Percentiles rank a stretch among this genome's conserved stretches.
Evolutionary conservation across 345 rosid genomes (phyloP).

Genomic region (Capsella bursapastoris): DNA sequence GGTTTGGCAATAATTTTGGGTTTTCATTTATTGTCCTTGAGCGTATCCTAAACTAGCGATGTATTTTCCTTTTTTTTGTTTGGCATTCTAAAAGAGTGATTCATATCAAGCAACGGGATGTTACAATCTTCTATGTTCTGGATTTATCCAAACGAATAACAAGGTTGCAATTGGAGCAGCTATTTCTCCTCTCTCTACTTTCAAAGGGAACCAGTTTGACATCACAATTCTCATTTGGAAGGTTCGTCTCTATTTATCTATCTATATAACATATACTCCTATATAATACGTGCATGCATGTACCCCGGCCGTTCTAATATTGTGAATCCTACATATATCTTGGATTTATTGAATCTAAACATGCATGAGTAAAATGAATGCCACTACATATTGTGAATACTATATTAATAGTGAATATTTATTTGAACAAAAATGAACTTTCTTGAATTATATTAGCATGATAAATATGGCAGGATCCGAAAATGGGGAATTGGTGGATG

Average conservation of each 20-base stretch:
- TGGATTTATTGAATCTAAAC: too few relatives aligned
- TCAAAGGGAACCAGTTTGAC: constrained; percentile 71
- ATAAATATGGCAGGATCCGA: constrained; percentile 66
- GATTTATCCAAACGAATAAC: constrained; percentile 94
- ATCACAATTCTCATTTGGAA: constrained; percentile 95
- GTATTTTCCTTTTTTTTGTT: not conserved
- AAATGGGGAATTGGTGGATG: constrained; percentile 97
- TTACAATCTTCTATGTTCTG: constrained; percentile 91
- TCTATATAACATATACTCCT: too few relatives aligned
- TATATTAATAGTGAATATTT: too few relatives aligned
- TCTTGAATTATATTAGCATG: too few relatives aligned
- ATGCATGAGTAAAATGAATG: too few relatives aligned
- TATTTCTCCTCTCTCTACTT: constrained; percentile 85
- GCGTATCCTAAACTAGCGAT: not conserved
- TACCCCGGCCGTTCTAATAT: too few relatives aligned
- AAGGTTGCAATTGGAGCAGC: constrained; percentile 99
- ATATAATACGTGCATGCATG: too few relatives aligned
- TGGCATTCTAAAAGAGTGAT: constrained; percentile 60
- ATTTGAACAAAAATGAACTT: too few relatives aligned
- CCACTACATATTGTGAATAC: too few relatives aligned
- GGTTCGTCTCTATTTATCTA: constrained; percentile 42
- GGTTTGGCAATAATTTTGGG: not conserved
- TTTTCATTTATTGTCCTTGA: not conserved
- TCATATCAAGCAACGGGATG: constrained; percentile 99
- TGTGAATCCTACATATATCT: too few relatives aligned